Percentiles rank a stretch among this genome's conserved stretches.
Conservation (phyloP, 768 basidiomycete species). For the Leccinum subgranulosum region DNA sequence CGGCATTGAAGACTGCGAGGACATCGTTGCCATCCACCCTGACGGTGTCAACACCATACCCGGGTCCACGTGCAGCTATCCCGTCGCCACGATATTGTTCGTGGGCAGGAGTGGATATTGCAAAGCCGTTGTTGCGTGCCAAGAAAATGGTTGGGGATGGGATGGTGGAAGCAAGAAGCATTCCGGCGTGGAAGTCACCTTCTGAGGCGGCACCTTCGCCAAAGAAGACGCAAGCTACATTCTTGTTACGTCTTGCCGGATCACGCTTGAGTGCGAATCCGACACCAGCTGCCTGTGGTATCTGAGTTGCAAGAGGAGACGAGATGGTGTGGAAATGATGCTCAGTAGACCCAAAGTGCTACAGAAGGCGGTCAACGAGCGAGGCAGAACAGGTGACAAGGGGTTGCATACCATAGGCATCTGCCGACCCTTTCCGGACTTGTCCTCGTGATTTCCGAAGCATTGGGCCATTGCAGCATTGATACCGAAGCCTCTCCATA, state of each 20-base stretch:
- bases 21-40: constrained; percentile 94
- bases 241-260: constrained; percentile 59
- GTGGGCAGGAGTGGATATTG: constrained; percentile 86
- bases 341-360: constrained; percentile 84
- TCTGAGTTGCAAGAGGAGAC: constrained; percentile 89
- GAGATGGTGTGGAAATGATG: constrained; percentile 95
- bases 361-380: constrained; percentile 8
- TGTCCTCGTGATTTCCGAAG: constrained; percentile 83
- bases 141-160: constrained; percentile 73
- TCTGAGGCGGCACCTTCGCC: constrained; percentile 95
- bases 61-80: constrained; percentile 87
- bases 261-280: constrained; percentile 85
- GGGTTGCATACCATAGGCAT: constrained; percentile 78
- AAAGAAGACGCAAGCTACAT: constrained; percentile 86
- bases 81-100: constrained; percentile 94
- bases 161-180: constrained; percentile 75
- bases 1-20: constrained; percentile 74
- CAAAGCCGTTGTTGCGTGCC: constrained; percentile 86
- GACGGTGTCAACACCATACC: constrained; percentile 86
- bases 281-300: constrained; percentile 92
- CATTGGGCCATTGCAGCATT: constrained; percentile 89
- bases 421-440: constrained; percentile 78
- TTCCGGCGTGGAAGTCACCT: constrained; percentile 93
- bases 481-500: constrained; percentile 82
- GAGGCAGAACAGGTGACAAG: neutral